Evolutionary conservation across 257 asterid genomes (phyloP), one percentile per base, ranked within the genome.

Genomic region (Solanum medicagineum): DNA sequence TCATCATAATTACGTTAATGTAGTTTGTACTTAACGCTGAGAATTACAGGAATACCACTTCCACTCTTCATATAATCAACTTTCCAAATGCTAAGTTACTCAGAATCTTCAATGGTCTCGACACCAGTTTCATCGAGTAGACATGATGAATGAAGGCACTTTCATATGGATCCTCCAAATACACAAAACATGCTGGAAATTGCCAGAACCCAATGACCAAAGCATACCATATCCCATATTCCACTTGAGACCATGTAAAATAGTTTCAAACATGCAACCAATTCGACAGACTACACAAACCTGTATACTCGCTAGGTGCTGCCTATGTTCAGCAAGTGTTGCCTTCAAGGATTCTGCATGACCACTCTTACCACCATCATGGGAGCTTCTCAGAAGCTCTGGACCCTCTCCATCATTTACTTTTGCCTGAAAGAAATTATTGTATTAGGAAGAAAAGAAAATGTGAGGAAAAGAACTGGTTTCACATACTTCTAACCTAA

Each of bases 301-400:
- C 98, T 96, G 99, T 90, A 96, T 95, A 92, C 99, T 96, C 83
- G 97, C 98, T 63, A 95, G 92, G 89, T 96, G 98, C 89, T 96
- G 99, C 86, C 89, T 88, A 86, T 95, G 99, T 90, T 96, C 99
- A 74, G 97, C 85, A 87, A 96, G 97, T 45, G 99, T 96, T 73
- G 97, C 91, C 42, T 93, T 92, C 93, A 96, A 91, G 73, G 97
- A 94, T 86, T 95, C 98, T 47, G 98, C 93, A 86, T 96, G 99
- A 88, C 98, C 92, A 62, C 95, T 90, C 81, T 90, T 86, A 88
- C 93, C 93, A 85, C 92, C 94, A 84, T 93, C 95, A 84, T 91
- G 92, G 83, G 87, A 91, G 91, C 89, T 92, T 85, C 94, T 92
- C 51, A 96, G 92, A 90, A 96, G 98, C 87, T 93, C 98, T 22